Percentiles rank a stretch among this genome's conserved stretches.
Conservation (phyloP, 805 yeast species). For the Pichia occidentalis region DNA sequence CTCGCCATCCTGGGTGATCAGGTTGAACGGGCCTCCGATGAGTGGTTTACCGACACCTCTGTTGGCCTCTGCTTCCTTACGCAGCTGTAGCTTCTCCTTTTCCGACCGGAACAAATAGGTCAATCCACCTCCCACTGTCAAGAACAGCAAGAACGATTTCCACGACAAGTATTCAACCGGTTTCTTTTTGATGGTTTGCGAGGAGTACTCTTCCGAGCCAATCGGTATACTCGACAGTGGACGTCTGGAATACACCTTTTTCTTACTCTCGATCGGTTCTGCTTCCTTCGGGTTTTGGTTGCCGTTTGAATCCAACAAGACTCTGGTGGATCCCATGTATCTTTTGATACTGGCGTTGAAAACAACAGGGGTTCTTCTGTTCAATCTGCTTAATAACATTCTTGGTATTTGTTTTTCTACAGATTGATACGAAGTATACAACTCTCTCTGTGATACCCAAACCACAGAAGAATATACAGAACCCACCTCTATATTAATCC, state of each 20-base stretch:
- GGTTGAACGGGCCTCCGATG: constrained; percentile 83
- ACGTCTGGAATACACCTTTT: constrained; percentile 28
- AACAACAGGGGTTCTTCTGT: too few species aligned
- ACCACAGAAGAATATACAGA: too few species aligned
- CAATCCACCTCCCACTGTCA: constrained; percentile 63
- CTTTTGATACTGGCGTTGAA: too few species aligned
- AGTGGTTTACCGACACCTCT: constrained; percentile 88
- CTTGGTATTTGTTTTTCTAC: too few species aligned
- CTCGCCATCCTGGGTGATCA: constrained; percentile 65
- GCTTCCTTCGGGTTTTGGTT: not conserved
- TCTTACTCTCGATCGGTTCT: not conserved
- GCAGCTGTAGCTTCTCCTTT: constrained; percentile 65
- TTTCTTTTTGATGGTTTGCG: constrained; percentile 26
- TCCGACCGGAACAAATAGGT: constrained; percentile 69
- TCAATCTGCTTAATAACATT: too few species aligned
- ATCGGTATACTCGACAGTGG: constrained; percentile 78
- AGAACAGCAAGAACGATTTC: constrained; percentile 68
- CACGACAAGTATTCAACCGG: constrained; percentile 74
- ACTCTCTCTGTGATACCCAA: too few species aligned
- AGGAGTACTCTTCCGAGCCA: constrained; percentile 39
- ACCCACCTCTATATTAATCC: too few species aligned
- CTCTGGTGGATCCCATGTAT: too few species aligned
- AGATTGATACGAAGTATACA: too few species aligned
- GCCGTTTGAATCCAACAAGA: too few species aligned
- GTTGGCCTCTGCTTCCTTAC: constrained; percentile 76